These are phyloP conservation scores for Centaurea solstitialis DNA, from an alignment of 129 eudicot genomes.

Conservation along the genomic window DNA sequence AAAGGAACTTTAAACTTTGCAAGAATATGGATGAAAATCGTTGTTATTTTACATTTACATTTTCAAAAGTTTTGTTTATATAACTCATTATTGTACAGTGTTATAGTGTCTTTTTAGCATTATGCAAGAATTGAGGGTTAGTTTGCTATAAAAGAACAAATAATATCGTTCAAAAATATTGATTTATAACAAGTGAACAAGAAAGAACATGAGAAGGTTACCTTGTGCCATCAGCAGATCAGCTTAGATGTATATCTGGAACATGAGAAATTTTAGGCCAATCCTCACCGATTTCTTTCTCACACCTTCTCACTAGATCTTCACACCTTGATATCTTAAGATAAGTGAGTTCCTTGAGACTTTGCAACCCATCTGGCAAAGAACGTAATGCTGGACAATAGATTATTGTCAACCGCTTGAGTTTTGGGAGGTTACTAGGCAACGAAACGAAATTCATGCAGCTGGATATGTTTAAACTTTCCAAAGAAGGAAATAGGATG, in stretches of 20 bases:
- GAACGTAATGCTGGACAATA: background rate
- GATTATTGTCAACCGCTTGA: background rate
- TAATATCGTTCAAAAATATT: no score
- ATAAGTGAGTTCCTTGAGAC: background rate
- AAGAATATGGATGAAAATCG: no score
- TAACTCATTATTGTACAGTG: background rate
- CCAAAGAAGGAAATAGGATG: background rate
- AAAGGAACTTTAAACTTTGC: background rate
- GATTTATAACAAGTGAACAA: background rate
- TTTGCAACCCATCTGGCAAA: constrained; percentile 6
- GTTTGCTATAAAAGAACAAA: background rate
- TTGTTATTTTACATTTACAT: background rate
- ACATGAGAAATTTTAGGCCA: constrained; percentile 24
- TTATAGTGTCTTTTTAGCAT: background rate
- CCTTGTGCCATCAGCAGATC: background rate
- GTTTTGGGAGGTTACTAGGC: constrained; percentile 19
- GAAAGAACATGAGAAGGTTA: background rate
- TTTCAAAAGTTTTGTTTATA: background rate
- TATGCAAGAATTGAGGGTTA: background rate
- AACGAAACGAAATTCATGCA: background rate
- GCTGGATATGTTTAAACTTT: background rate
- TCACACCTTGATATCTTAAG: background rate
- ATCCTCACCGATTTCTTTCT: constrained; percentile 13
- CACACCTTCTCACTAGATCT: background rate
- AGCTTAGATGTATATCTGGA: background rate